A percentile compares a stretch with the other conserved stretches of the same genome.
Conservation (phyloP, 2,329 filamentous ascomycete genomes). For the Xylaria sp. region DNA sequence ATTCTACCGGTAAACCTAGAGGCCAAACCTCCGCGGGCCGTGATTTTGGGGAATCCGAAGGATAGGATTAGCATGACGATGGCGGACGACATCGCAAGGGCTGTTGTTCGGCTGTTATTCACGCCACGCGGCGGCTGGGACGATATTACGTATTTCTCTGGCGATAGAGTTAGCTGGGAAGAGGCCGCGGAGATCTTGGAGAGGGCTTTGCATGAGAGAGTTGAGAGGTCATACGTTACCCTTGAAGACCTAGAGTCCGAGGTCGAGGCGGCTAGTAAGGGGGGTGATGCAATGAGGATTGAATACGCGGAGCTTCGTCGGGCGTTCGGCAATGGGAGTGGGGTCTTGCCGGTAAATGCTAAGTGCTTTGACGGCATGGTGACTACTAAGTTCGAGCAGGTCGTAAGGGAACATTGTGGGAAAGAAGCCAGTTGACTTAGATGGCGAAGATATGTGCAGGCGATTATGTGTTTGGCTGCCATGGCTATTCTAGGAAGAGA, state of each 20-base stretch:
- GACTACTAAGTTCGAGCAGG: conserved; percentile 2
- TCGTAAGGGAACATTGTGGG: conserved; percentile 11
- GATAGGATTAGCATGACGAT: conserved; percentile 5
- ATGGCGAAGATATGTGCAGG: too few species aligned
- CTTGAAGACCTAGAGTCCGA: neutral
- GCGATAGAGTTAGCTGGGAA: conserved; percentile 5
- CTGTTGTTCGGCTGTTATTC: neutral
- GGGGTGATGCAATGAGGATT: conserved; percentile 7
- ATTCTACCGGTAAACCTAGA: neutral
- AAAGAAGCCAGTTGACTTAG: neutral
- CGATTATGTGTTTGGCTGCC: too few species aligned
- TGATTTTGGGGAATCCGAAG: neutral
- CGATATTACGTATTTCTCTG: conserved; percentile 5
- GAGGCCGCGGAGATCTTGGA: neutral
- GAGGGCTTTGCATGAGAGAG: neutral
- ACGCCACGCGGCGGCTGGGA: neutral
- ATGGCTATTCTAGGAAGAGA: too few species aligned
- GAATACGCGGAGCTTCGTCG: conserved; percentile 18
- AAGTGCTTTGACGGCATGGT: conserved; percentile 14
- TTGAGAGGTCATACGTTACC: neutral
- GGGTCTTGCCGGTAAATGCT: conserved; percentile 9
- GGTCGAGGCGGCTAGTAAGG: neutral
- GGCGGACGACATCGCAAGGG: neutral
- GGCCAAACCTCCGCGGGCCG: neutral
- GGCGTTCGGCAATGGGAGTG: conserved; percentile 27